Evolutionary conservation across 768 basidiomycete genomes (phyloP), one percentile per base, ranked within the genome.

Genomic region (Asterophora lycoperdoides): DNA sequence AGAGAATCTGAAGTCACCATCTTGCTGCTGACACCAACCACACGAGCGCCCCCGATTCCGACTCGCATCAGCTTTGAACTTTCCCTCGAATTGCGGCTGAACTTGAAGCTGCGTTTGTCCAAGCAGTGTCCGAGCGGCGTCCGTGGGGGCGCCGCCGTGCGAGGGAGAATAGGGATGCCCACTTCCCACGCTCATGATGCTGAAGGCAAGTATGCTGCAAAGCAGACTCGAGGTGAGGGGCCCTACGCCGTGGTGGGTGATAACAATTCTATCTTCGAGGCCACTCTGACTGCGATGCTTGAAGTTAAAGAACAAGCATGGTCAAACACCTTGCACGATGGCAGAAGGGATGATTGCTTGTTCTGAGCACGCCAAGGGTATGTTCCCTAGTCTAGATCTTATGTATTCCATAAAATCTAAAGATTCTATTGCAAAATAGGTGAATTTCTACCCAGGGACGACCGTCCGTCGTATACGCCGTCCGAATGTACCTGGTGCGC

Each of bases 401-500:
- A 23, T 23, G 23, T 23, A 23, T 6, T 23, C 3, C 23, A 23
- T 23, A 23, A 23, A 23, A 23, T 3, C 23, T 23, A 3, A 23
- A 23, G 23, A 23, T 23, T 23, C 6, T 23, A 3, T 23, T 23
- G 23, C 23, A 23, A 23, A 23, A 23, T 6, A 23, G 23, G 23
- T 23, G 23, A 23, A 3, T 23, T 23, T 23, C 23, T 23, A 23
- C 23, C 23, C 23, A 23, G 23, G 23, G 23, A 23, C 3, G 23
- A 23, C 6, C 23, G 23, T 23, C 23, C 23, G 23, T 23, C 23
- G 3, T 6, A 23, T 18, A 33, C 14, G 15, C 58, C 58, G 23
- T 53, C 51, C 10, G 40, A 48, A 14, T 60, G 58, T 50, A 53
- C 58, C 32, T 60, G 58, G 58, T 60, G 33, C 35, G 58, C 14